Percentiles rank a stretch among this genome's conserved stretches.
Evolutionary conservation across 169 alveolate species (phyloP).

Genomic region (Cryptosporidium tyzzeri): DNA sequence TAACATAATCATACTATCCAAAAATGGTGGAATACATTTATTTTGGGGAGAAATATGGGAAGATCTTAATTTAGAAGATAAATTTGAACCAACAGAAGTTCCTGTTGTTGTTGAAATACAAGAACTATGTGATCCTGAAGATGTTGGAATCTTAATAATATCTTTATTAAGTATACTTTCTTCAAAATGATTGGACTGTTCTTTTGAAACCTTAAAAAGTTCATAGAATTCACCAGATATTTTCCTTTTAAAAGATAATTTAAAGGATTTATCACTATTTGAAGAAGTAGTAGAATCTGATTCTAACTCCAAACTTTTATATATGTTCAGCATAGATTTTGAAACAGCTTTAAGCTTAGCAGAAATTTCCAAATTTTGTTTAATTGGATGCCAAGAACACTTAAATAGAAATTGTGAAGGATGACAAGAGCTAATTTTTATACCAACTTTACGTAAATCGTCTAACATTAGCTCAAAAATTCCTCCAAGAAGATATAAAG

Average conservation of each 20-base stretch:
- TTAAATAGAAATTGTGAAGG: conserved; percentile 58
- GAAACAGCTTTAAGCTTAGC: conserved; percentile 37
- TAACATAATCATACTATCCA: conserved; percentile 47
- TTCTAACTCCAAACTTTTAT: conserved; percentile 15
- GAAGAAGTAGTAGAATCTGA: not conserved
- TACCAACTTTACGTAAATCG: conserved; percentile 4
- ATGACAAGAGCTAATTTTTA: conserved; percentile 1
- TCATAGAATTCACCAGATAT: not conserved
- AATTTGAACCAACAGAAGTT: conserved; percentile 16
- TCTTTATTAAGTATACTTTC: not conserved
- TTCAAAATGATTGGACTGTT: not conserved
- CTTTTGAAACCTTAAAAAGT: not conserved
- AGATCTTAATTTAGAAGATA: not conserved
- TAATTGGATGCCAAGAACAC: conserved; percentile 72
- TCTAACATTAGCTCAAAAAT: conserved; percentile 31
- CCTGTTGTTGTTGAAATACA: conserved; percentile 20
- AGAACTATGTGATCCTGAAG: conserved; percentile 5
- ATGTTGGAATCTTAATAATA: conserved; percentile 14
- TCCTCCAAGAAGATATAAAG: conserved; percentile 10
- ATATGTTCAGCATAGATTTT: not conserved
- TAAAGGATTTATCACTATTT: not conserved
- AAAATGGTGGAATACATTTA: conserved; percentile 50
- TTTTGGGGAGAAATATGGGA: not conserved
- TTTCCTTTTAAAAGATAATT: not conserved
- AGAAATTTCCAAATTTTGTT: conserved; percentile 45